Percentiles rank a stretch among this genome's conserved stretches.
phyloP scores from a whole-genome alignment of 1,284 basidiomycete species.

The Xerocomus cyaneibrunnescens region DNA sequence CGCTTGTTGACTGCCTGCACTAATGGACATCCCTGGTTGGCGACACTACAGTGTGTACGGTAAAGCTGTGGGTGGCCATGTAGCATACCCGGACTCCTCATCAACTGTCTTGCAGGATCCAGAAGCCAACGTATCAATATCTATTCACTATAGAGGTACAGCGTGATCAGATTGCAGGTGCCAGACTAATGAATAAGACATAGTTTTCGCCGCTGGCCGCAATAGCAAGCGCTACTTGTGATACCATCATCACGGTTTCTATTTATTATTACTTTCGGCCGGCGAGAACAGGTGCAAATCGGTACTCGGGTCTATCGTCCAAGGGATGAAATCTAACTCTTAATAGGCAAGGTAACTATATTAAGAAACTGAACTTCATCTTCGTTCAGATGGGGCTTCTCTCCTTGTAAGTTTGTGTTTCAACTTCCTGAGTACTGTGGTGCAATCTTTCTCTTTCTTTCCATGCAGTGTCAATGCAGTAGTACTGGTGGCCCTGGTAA shows the following conservation, averaged over 20 bases:
- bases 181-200: neutral
- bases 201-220: slow-evolving; percentile 11
- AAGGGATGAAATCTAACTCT: too few relatives aligned
- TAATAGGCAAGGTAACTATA: slow-evolving; percentile 8
- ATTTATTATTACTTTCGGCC: slow-evolving; percentile 24
- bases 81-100: neutral
- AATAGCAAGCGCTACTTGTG: slow-evolving; percentile 19
- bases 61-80: slow-evolving; percentile 5
- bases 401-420: slow-evolving; percentile 15
- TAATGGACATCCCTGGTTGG: neutral
- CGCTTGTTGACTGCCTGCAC: neutral
- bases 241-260: slow-evolving; percentile 21
- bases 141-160: slow-evolving; percentile 7
- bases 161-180: neutral
- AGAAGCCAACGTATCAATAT: slow-evolving; percentile 7
- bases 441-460: neutral
- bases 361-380: slow-evolving; percentile 17
- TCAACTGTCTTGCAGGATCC: slow-evolving; percentile 7
- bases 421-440: too few relatives aligned
- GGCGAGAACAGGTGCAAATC: slow-evolving; percentile 8
- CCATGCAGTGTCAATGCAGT: slow-evolving; percentile 14
- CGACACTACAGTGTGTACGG: slow-evolving; percentile 4
- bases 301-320: slow-evolving; percentile 7
- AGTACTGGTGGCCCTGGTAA: slow-evolving; percentile 15
- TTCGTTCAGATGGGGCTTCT: slow-evolving; percentile 30